phyloP scores from a whole-genome alignment of 2,329 filamentous ascomycete genomes.

The Lasiodiplodia hormozganensis region DNA sequence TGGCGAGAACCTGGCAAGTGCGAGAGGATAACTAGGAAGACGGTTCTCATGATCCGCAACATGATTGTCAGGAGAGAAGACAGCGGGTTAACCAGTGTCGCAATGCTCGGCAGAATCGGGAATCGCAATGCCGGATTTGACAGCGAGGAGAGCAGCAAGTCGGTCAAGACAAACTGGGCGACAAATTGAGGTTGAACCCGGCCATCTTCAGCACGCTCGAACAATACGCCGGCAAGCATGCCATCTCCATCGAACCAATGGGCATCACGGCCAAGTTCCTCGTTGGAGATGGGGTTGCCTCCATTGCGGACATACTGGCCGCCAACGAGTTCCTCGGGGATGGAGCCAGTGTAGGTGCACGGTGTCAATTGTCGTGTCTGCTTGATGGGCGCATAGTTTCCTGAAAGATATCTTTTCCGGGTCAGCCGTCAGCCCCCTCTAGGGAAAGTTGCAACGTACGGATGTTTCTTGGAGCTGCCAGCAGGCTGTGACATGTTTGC shows the following conservation, averaged over 20 bases:
- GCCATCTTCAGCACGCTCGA: slow-evolving; percentile 50
- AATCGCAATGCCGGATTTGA: slow-evolving; percentile 55
- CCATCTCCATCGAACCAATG: slow-evolving; percentile 81
- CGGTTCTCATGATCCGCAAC: slow-evolving; percentile 61
- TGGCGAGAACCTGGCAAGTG: slow-evolving; percentile 63
- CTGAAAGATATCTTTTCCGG: slow-evolving; percentile 62
- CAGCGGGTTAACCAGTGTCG: slow-evolving; percentile 68
- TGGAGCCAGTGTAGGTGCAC: slow-evolving; percentile 63
- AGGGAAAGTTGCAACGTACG: slow-evolving; percentile 40
- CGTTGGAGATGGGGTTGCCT: slow-evolving; percentile 69
- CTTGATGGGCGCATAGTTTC: slow-evolving; percentile 74
- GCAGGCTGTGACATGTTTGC: slow-evolving; percentile 8
- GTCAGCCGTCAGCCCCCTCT: not conserved
- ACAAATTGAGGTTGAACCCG: slow-evolving; percentile 67
- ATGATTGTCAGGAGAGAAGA: slow-evolving; percentile 60
- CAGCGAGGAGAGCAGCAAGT: slow-evolving; percentile 65
- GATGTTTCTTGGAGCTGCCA: slow-evolving; percentile 45
- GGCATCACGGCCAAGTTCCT: slow-evolving; percentile 66
- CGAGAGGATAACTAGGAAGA: slow-evolving; percentile 65
- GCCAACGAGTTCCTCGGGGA: slow-evolving; percentile 70
- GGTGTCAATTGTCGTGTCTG: slow-evolving; percentile 62
- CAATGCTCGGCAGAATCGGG: slow-evolving; percentile 71
- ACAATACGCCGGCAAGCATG: slow-evolving; percentile 73
- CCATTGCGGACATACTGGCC: slow-evolving; percentile 77
- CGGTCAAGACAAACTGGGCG: slow-evolving; percentile 73